A percentile compares a stretch with the other conserved stretches of the same genome.
Conservation (phyloP, 257 asterid genomes). For the Ocimum tenuiflorum region DNA sequence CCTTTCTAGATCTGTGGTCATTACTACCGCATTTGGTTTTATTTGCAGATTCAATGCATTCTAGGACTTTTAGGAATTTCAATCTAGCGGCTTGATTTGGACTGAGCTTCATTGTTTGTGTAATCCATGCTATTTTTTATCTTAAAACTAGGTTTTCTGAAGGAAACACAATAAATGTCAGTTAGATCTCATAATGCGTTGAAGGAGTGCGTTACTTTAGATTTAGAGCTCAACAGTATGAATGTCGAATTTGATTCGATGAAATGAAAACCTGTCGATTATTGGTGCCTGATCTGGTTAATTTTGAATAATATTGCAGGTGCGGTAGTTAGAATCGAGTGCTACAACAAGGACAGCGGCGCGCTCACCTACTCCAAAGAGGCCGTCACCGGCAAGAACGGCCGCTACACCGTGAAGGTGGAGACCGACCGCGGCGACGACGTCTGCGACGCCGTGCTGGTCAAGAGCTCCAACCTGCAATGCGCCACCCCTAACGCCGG, state of each 20-base stretch:
- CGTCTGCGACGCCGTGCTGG: constrained; percentile 29
- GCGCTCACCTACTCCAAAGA: constrained; percentile 19
- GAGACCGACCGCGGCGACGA: constrained; percentile 34
- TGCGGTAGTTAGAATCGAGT: constrained; percentile 34
- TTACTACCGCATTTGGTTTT: too few species aligned
- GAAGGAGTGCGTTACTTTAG: too few species aligned
- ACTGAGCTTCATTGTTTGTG: not conserved
- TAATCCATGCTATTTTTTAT: not conserved
- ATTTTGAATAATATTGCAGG: constrained; percentile 33
- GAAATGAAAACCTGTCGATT: too few species aligned
- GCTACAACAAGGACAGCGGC: constrained; percentile 25
- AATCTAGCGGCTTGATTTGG: too few species aligned
- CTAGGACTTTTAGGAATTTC: too few species aligned
- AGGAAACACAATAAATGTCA: too few species aligned
- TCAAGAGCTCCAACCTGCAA: constrained; percentile 32
- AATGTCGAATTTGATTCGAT: not conserved
- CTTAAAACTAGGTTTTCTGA: too few species aligned
- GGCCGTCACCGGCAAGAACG: constrained; percentile 28
- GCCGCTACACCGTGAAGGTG: constrained; percentile 25
- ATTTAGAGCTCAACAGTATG: not conserved
- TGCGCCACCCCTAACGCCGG: constrained; percentile 33
- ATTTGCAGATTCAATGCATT: too few species aligned
- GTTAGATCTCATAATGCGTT: too few species aligned
- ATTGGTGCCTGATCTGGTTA: too few species aligned
- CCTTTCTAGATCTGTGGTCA: too few species aligned